phyloP scores from a whole-genome alignment of 768 basidiomycete genomes.

The Gymnopilus junonius region DNA sequence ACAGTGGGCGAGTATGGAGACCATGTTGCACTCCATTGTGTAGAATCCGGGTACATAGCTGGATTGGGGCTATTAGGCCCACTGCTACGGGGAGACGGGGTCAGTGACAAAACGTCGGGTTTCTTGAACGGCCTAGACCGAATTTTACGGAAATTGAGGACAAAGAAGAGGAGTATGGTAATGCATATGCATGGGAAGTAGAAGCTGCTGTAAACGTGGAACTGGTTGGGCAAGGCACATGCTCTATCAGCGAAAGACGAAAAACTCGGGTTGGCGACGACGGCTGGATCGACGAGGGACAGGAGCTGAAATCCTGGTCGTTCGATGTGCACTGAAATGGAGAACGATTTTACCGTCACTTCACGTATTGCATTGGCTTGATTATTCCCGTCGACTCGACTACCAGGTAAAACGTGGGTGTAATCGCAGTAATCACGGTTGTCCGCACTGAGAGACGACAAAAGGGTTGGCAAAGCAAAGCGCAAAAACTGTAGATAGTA shows the following conservation, averaged over 20 bases:
- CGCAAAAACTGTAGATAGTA: background rate
- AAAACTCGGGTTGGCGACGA: constrained; percentile 34
- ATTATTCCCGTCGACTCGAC: constrained; percentile 29
- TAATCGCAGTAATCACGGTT: constrained; percentile 92
- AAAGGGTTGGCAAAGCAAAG: constrained; percentile 2
- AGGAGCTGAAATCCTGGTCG: constrained; percentile 87
- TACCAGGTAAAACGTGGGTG: constrained; percentile 43
- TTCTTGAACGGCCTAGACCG: constrained; percentile 25
- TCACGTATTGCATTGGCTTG: constrained; percentile 55
- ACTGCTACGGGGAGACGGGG: constrained; percentile 34
- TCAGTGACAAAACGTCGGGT: constrained; percentile 24
- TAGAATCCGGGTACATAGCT: constrained; percentile 35
- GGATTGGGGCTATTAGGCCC: constrained; percentile 26
- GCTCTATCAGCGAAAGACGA: constrained; percentile 63
- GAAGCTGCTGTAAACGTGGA: constrained; percentile 56
- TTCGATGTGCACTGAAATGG: constrained; percentile 71
- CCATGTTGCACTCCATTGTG: constrained; percentile 36
- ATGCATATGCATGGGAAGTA: constrained; percentile 70
- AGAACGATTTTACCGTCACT: constrained; percentile 89
- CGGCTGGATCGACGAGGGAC: constrained; percentile 51
- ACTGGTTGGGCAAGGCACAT: constrained; percentile 81
- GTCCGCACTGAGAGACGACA: constrained; percentile 63
- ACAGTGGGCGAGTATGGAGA: constrained; percentile 42
- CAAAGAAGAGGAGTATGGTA: constrained; percentile 51
- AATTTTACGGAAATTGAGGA: constrained; percentile 44